Base-by-base conservation (phyloP, 768 basidiomycete genomes). In the Psilocybe subaeruginosa region DNA sequence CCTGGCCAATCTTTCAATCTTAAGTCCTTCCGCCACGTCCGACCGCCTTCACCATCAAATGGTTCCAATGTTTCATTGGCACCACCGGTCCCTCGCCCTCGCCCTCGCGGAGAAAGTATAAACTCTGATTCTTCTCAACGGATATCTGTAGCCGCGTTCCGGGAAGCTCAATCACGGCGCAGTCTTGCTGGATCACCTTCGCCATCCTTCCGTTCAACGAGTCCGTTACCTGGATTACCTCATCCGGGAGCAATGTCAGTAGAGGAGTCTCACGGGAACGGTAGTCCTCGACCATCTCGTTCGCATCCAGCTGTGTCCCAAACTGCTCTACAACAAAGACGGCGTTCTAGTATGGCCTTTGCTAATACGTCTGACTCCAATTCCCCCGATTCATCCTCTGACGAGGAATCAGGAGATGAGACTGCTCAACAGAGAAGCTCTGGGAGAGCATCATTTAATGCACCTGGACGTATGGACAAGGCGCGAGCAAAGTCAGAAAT, bases 81-180 rank as follows among this genome's bases (percentile, higher is more conserved):
- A n/a, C 73, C 76, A 1, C 78, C 84, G 3, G 74, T 78, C 3
- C 76, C 82, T 27, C 82, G 88, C 9, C 76, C 82, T 27, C 82
- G 88, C 9, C 76, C 82, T 17, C 82, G 90, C 65, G 84, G 80
- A 19, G 76, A 78, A 47, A 89, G 88, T 71, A 66, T 79, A 62
- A 81, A 82, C 16, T 88, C 88, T 3, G 88, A 90, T 43, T 78
- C 85, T 4, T 86, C 87, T 1, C 90, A 91, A 63, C 83, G 90
- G 56, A 92, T 93, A 27, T 89, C 89, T 7, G 87, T 93, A 33
- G 91, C 90, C 2, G 91, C 91, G 2, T 93, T 93, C 70, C 84
- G 89, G 56, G 91, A 92, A 76, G 89, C 84, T 17, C 89, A 91
- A 58, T 88, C 90, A 3, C 77, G 90, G 45, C 80, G 87, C 51